Conservation (phyloP, 306 rosid genomes). For the Cicer yamashitae region DNA sequence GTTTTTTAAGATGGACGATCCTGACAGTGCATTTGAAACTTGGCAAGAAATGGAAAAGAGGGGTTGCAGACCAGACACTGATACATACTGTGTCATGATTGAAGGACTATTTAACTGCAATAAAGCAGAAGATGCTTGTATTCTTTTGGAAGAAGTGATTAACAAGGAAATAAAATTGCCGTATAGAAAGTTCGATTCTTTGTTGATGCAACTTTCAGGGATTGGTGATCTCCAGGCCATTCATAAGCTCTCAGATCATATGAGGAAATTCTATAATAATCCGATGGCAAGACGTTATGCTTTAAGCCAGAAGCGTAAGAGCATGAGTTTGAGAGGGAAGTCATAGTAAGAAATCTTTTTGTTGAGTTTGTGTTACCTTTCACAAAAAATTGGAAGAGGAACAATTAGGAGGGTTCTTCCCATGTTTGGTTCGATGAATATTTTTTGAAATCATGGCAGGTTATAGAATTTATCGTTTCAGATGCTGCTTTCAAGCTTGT, state of each 20-base stretch:
- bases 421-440: constrained; percentile 32
- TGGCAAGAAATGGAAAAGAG: constrained; percentile 81
- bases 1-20: constrained; percentile 75
- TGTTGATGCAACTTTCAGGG: constrained; percentile 72
- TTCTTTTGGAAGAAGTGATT: constrained; percentile 74
- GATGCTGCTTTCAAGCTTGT: constrained; percentile 13
- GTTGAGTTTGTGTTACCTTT: constrained; percentile 33
- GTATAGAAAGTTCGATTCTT: constrained; percentile 67
- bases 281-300: constrained; percentile 86
- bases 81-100: constrained; percentile 78
- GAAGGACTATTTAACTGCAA: constrained; percentile 80
- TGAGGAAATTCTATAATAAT: constrained; percentile 87
- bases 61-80: constrained; percentile 62
- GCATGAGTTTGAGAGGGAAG: constrained; percentile 73
- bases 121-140: constrained; percentile 69
- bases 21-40: constrained; percentile 78
- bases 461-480: constrained; percentile 5
- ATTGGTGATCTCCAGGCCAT: constrained; percentile 79
- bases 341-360: constrained; percentile 34
- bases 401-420: constrained; percentile 11
- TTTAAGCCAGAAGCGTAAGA: constrained; percentile 72
- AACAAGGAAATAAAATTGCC: constrained; percentile 79
- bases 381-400: constrained; percentile 29
- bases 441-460: constrained; percentile 27
- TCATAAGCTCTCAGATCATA: constrained; percentile 81